Base-by-base conservation (phyloP, 495 filamentous ascomycete genomes). In the Eremomyces bilateralis region DNA sequence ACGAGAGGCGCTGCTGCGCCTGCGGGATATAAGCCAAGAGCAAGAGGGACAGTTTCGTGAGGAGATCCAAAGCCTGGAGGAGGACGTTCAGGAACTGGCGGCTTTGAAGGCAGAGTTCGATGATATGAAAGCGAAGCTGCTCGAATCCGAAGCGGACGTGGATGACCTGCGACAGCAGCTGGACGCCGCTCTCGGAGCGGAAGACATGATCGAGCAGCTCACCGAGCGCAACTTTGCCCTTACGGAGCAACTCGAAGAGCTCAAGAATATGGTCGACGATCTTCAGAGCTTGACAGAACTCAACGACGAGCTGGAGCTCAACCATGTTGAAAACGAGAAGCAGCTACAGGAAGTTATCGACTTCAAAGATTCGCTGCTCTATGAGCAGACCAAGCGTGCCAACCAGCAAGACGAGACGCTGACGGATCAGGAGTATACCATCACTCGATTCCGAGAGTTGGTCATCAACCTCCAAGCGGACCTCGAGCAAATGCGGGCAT, bases 321-420 rank as follows among this genome's bases (percentile, higher is more conserved):
- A 91, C 44, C 82, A 93, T 52, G 65, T 82, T 11, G 83, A 93
- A 47, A 78, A 80, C 8, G 80, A 85, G 45, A 91, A 83, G 47
- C 82, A 95, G 50, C 69, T 97, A 53, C 82, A 90, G 51, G 81
- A 88, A 37, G 85, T 93, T 42, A 67, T 94, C 17, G 81, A 93
- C 42, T 72, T 78, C 47, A 72, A 73, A 37, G 81, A 93, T 36
- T 55, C 58, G 33, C 52, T 90, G 17, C 75, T 91, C 42, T 63
- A 61, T 12, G 88, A 95, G 42, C 79, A 88, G 45, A 55, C 58
- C 4, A 69, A 70, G 33, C 71, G 71, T 39, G 56, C 65, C 13
- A 53, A 58, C 12, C 51, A 65, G 38, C 77, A 90, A 43, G 79
- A 84, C 35, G 69, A 79, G 40, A 59, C 65, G 16, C 69, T 88